A percentile compares a stretch with the other conserved stretches of the same genome.
phyloP scores from a whole-genome alignment of 768 basidiomycete genomes.

The Russula foetens region DNA sequence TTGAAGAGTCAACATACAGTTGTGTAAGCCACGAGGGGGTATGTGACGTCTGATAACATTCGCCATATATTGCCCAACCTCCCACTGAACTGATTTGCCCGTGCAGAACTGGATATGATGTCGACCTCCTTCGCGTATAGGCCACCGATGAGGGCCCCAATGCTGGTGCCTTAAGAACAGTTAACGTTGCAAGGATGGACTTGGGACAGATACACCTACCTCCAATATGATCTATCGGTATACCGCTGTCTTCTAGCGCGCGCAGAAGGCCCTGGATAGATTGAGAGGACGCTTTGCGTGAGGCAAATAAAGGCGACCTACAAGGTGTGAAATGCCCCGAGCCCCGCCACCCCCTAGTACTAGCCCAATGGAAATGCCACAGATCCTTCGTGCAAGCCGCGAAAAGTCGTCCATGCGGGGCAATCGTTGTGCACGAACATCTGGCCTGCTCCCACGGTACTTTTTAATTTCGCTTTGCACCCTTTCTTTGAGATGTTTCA shows the following conservation, averaged over 20 bases:
- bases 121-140: conserved; percentile 94
- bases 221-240: conserved; percentile 91
- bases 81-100: conserved; percentile 86
- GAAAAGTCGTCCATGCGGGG: conserved; percentile 88
- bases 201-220: conserved; percentile 35
- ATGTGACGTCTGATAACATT: conserved; percentile 88
- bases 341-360: conserved; percentile 98
- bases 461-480: conserved; percentile 86
- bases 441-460: conserved; percentile 60
- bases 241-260: conserved; percentile 83
- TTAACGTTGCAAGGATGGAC: background rate
- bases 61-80: conserved; percentile 95
- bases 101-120: conserved; percentile 72
- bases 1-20: conserved; percentile 40
- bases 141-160: conserved; percentile 88
- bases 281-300: conserved; percentile 20
- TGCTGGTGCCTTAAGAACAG: conserved; percentile 61
- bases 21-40: conserved; percentile 87
- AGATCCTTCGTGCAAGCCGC: conserved; percentile 80
- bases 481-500: conserved; percentile 88
- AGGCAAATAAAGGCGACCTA: conserved; percentile 33
- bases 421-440: conserved; percentile 64
- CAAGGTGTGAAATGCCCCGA: conserved; percentile 71
- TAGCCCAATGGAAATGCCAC: conserved; percentile 87
- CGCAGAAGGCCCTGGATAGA: conserved; percentile 73